Evolutionary conservation across 495 filamentous ascomycete genomes (phyloP), one percentile per base, ranked within the genome.

Genomic region (Cercophora scortea): DNA sequence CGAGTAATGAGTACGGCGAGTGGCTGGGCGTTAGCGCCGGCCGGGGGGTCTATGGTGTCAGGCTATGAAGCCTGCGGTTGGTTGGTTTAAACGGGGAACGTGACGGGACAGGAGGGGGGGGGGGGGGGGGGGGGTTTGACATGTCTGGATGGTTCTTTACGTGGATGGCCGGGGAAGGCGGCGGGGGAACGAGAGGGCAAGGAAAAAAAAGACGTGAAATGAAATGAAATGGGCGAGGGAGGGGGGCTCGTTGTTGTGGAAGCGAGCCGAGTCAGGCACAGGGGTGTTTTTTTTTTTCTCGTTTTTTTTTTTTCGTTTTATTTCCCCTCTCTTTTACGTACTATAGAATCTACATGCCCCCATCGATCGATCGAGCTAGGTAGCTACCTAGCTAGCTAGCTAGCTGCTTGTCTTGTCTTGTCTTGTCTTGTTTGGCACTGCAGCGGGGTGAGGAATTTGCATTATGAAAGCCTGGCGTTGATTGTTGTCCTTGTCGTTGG

Each of bases 11-110:
- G 46, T 83, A 83, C 5, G 86, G 88, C 12, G 93, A 98, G 54
- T 98, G 93, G 93, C 71, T 98, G 15, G 94, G 93, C 18, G 89
- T 98, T 6, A 87, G 86, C 62, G 94, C 89, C 34, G 93, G 93
- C 19, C 77, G 91, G 50, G 93, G 92, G 0, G 79, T 97, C 15
- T 96, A 90, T 88, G 91, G 92, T 18, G 66, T 69, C 32, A 52
- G 58, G 56, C 39, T 65, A 45, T 60, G 52, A 58, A 36, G 32
- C 3, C 16, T 15, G 12, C n/a, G 15, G 34, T 2, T 12, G 2
- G 38, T 11, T 7, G 7, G 7, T 38, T 38, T 12, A 38, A 38
- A 8, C 35, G 12, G 35, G 7, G 8, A 38, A 8, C 35, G 12
- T 38, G 8, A 38, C 12, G 8, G 35, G 8, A 38, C 8, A 47